Conservation (phyloP, 768 basidiomycete species). For the Kwoniella shandongensis region DNA sequence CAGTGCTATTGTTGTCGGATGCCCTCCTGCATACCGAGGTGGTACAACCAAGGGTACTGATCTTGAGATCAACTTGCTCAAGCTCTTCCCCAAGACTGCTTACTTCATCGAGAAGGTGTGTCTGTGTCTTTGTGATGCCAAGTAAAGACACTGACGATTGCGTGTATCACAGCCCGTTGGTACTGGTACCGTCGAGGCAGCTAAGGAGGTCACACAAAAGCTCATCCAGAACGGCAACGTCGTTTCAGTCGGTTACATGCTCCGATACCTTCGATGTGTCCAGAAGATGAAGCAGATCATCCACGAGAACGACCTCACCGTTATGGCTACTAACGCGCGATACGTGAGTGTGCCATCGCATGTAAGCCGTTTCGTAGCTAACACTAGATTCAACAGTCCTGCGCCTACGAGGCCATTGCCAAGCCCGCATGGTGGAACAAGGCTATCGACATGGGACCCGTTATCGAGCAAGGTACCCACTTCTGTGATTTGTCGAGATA, state of each 20-base stretch:
- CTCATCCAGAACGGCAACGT: conserved; percentile 71
- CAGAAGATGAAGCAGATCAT: conserved; percentile 97
- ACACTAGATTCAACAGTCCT: conserved; percentile 52
- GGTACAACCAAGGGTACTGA: conserved; percentile 72
- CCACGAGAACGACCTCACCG: conserved; percentile 85
- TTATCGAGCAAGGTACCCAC: conserved; percentile 68
- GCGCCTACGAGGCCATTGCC: conserved; percentile 54
- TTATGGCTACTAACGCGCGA: conserved; percentile 93
- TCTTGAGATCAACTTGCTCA: conserved; percentile 82
- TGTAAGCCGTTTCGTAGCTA: background rate
- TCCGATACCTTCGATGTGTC: conserved; percentile 87
- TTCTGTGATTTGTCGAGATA: conserved; percentile 96
- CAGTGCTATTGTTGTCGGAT: conserved; percentile 82
- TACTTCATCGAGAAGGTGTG: conserved; percentile 81
- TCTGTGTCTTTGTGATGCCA: background rate
- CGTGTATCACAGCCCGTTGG: conserved; percentile 75
- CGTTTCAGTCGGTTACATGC: conserved; percentile 91
- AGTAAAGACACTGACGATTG: conserved; percentile 59
- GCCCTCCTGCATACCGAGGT: conserved; percentile 91
- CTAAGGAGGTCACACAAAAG: conserved; percentile 68
- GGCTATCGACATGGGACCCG: conserved; percentile 54
- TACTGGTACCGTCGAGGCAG: conserved; percentile 69
- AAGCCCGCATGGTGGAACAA: conserved; percentile 55
- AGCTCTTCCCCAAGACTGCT: conserved; percentile 80
- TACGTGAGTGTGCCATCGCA: conserved; percentile 61